Conservation (phyloP, 2,329 filamentous ascomycete species). For the Thelonectria rubi region DNA sequence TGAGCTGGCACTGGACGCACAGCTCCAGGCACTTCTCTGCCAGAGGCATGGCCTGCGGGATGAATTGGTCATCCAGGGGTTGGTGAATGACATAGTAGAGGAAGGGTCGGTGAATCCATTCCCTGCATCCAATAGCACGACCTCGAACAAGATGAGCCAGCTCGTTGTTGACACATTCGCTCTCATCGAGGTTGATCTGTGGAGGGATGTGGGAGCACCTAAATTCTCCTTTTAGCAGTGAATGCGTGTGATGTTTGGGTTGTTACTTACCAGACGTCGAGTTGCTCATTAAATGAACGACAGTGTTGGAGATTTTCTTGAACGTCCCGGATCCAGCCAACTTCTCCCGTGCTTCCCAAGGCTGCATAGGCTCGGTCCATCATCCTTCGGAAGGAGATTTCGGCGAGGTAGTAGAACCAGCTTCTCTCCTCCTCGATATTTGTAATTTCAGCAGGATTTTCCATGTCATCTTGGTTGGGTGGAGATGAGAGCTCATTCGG, state of each 20-base stretch:
- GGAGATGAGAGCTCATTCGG: slow-evolving; percentile 26
- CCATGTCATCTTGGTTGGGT: not conserved
- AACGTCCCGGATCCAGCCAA: slow-evolving; percentile 29
- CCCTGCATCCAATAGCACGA: slow-evolving; percentile 5
- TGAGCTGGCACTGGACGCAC: slow-evolving; percentile 10
- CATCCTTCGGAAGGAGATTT: slow-evolving; percentile 53
- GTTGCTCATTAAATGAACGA: slow-evolving; percentile 10
- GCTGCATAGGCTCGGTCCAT: slow-evolving; percentile 51
- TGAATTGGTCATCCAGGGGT: slow-evolving; percentile 19
- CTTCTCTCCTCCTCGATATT: slow-evolving; percentile 43
- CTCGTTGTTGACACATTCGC: slow-evolving; percentile 13
- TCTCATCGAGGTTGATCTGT: slow-evolving; percentile 7
- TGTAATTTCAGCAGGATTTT: not conserved
- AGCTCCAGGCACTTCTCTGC: slow-evolving; percentile 24
- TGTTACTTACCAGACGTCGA: slow-evolving; percentile 8
- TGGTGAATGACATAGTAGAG: slow-evolving; percentile 24
- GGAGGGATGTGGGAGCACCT: slow-evolving; percentile 24
- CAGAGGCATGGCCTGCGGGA: slow-evolving; percentile 32
- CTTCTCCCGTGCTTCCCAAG: slow-evolving; percentile 33
- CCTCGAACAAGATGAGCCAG: slow-evolving; percentile 12
- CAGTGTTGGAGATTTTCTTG: slow-evolving; percentile 5
- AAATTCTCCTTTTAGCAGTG: not conserved
- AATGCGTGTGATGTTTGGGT: not conserved
- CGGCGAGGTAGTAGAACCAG: slow-evolving; percentile 57
- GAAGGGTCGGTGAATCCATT: slow-evolving; percentile 25